Evolutionary conservation across 257 asterid species (phyloP), one percentile per base, ranked within the genome.

Genomic region (Anisodus tanguticus): DNA sequence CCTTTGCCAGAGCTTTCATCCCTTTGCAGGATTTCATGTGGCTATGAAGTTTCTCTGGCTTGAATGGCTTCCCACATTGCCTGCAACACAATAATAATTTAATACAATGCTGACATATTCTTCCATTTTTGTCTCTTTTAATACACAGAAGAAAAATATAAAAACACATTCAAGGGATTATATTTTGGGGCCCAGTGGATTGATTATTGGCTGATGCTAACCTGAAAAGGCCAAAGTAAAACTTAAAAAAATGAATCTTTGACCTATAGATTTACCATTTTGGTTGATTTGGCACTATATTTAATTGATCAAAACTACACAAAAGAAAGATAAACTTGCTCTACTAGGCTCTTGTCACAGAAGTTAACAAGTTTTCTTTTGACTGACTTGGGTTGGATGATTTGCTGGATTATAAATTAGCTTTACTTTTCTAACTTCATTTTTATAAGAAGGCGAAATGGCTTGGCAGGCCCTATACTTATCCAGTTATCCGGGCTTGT

Each of bases 11-110:
- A 5, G 91, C 92, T 88, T 90, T 96, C 84, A 91, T 84, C 55
- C 93, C 94, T 85, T 90, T 93, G 95, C 99, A 96, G 31, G 95
- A 88, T 87, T 90, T 93, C 97, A 96, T 93, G 86, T 96, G 99
- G 1, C 90, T 83, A 81, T 91, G 95, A 81, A 96, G 88, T 87
- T 92, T 93, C 88, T 92, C 97, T 37, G 98, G 98, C 88, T 92
- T 92, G 91, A 96, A 94, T 72, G 90, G 90, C 90, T 94, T 94
- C 85, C 93, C 91, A 69, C 98, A 94, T 88, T 94, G 98, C 80
- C 98, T 94, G 90, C 86, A 84, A 2, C 74, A 58, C 49, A 9
- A 7, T 51, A 19, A 77, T 26, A 26, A 53, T 12, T 76, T 76
- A 76, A 13, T 67, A 66, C 31, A 22, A 41, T 1, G 62, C 10